Conservation (phyloP, 129 eudicot genomes). For the Chrysanthemum lavandulifolium region DNA sequence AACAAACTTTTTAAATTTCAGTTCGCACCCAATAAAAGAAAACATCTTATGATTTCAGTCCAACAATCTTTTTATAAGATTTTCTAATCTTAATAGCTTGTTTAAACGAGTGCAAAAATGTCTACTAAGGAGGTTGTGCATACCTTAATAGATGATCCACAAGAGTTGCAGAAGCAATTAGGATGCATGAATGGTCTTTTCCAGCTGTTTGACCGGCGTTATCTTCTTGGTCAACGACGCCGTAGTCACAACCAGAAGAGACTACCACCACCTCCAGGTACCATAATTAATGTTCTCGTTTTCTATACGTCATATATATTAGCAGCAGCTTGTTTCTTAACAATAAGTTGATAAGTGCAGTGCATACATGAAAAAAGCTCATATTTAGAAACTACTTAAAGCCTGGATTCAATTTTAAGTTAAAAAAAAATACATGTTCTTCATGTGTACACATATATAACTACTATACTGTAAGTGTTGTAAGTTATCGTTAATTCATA, state of each 20-base stretch:
- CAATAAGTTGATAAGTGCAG: background rate
- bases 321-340: background rate
- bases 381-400: background rate
- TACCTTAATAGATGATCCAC: constrained; percentile 57
- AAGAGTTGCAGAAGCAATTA: constrained; percentile 63
- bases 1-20: constrained; percentile 26
- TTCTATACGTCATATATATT: constrained; percentile 7
- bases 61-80: constrained; percentile 16
- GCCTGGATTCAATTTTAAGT: background rate
- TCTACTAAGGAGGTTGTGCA: constrained; percentile 55
- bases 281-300: background rate
- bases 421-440: no score
- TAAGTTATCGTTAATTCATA: no score
- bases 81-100: constrained; percentile 7
- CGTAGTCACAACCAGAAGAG: constrained; percentile 47
- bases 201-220: constrained; percentile 72
- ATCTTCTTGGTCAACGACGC: constrained; percentile 54
- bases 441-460: no score
- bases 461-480: no score
- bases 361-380: background rate
- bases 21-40: constrained; percentile 34
- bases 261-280: constrained; percentile 60
- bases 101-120: constrained; percentile 37
- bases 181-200: constrained; percentile 97
- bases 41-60: constrained; percentile 26